These are phyloP conservation scores for Penicillium verrucosum DNA, from an alignment of 2,329 filamentous ascomycete genomes.

Conservation along the genomic window DNA sequence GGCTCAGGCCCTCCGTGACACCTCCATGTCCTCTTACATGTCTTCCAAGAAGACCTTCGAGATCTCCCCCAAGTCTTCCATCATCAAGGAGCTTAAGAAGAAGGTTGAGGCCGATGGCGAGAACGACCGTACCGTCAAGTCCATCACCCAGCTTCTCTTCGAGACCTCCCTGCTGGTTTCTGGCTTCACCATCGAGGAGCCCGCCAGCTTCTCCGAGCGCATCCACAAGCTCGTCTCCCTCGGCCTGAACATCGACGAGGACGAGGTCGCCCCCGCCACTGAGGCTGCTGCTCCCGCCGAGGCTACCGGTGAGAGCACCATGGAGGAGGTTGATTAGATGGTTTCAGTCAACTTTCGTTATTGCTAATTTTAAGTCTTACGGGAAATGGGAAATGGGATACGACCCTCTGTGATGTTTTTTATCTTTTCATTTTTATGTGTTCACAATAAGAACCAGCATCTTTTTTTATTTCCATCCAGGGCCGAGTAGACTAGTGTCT, in stretches of 20 bases:
- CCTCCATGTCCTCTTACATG: conserved; percentile 99
- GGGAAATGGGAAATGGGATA: conserved; percentile 31
- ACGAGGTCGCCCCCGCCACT: conserved; percentile 62
- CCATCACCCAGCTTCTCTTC: conserved; percentile 95
- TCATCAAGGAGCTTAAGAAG: conserved; percentile 98
- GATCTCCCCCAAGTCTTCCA: conserved; percentile 97
- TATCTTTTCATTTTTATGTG: conserved; percentile 7
- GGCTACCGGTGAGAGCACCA: conserved; percentile 80
- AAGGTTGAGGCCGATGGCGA: conserved; percentile 98
- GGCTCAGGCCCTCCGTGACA: conserved; percentile 99
- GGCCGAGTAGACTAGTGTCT: neutral
- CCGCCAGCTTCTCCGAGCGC: conserved; percentile 94
- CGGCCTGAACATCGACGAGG: conserved; percentile 95
- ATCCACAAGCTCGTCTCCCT: conserved; percentile 99
- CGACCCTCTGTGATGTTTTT: conserved; percentile 26
- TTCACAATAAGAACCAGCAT: conserved; percentile 4
- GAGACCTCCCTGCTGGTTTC: conserved; percentile 98
- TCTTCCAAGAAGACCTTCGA: conserved; percentile 99
- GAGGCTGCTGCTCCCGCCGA: conserved; percentile 61
- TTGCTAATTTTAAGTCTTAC: conserved; percentile 25
- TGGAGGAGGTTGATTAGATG: conserved; percentile 98
- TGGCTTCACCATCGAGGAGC: conserved; percentile 99
- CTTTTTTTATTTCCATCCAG: neutral
- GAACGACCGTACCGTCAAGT: conserved; percentile 99
- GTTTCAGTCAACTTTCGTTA: conserved; percentile 8